Base-by-base conservation (phyloP, 805 yeast genomes). In the Ogataea thermomethanolica region DNA sequence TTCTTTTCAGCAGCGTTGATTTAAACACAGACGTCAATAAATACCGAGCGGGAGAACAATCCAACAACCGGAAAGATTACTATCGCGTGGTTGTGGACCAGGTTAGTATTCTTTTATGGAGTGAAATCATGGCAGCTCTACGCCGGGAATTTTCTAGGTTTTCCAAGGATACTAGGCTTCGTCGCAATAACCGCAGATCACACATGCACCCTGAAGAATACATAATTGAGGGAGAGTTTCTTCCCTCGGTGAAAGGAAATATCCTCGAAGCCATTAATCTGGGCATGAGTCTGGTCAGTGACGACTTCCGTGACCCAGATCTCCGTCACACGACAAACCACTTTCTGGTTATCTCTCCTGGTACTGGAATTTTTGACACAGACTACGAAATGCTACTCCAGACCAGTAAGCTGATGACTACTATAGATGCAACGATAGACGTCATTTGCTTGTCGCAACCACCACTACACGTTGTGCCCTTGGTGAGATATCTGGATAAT, bases 41-140 rank as follows among this genome's bases (percentile, higher is more conserved):
- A 54, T 79, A 84, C 73, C 66, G 65, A 6, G 74, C 78, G 2
- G 95, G 97, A 0, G 91, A 85, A 51, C 66, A 82, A 39, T 64
- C 67, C 0, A 78, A 84, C 7, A 76, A 79, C 29, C 73, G 89
- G 4, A 71, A 75, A 43, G 96, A 93, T 61, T 90, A 81, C 58
- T 93, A 83, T 60, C 69, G 97, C 35, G 95, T 93, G 21, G 99
- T 91, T 1, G 97, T 91, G 2, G 98, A 93, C 58, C 95, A 91
- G 59, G 95, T 88, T 13, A 86, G 82, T 53, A 85, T 89, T 33
- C 73, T 82, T 21, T 81, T 85, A 45, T 93, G 99, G 99, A 84
- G 79, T 39, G 83, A 84, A 48, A 90, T 93, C 41, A 89, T 93
- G 97, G 84, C 86, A 15, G 79, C 84, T 1, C 67, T 93, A 39